phyloP scores from a whole-genome alignment of 129 eudicot species.

The Dittrichia graveolens region DNA sequence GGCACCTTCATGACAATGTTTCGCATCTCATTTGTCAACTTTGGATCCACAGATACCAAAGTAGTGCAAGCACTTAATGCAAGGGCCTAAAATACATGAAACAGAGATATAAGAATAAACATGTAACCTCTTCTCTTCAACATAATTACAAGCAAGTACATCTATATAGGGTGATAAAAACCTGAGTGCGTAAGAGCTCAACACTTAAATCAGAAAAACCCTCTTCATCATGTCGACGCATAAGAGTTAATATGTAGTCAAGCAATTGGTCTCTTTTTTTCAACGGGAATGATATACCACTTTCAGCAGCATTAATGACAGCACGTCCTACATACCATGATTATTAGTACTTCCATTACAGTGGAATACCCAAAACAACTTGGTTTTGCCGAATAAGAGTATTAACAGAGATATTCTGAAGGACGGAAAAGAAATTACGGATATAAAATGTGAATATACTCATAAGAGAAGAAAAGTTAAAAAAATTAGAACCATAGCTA shows the following conservation, averaged over 20 bases:
- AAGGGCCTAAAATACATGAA: slow-evolving; percentile 60
- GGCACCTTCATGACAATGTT: slow-evolving; percentile 89
- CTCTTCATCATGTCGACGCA: slow-evolving; percentile 88
- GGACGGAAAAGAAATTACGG: too few relatives aligned
- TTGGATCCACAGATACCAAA: slow-evolving; percentile 97
- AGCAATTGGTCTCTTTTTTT: slow-evolving; percentile 88
- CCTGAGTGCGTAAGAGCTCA: slow-evolving; percentile 92
- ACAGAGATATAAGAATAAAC: slow-evolving; percentile 2
- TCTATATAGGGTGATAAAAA: slow-evolving; percentile 18
- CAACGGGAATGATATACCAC: slow-evolving; percentile 91
- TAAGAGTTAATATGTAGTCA: slow-evolving; percentile 84
- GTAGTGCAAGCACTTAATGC: slow-evolving; percentile 99
- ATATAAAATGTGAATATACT: background rate
- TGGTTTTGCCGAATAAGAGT: background rate
- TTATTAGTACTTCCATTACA: slow-evolving; percentile 6
- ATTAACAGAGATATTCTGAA: background rate
- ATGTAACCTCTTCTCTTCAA: slow-evolving; percentile 7
- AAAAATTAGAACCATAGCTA: background rate
- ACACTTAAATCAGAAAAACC: slow-evolving; percentile 79
- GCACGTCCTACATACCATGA: slow-evolving; percentile 72
- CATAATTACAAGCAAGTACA: background rate
- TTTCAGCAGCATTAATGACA: slow-evolving; percentile 86
- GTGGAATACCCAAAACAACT: background rate
- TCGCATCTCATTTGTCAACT: slow-evolving; percentile 82
- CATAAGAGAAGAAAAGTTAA: background rate